Percentiles rank a stretch among this genome's conserved stretches.
phyloP scores from a whole-genome alignment of 2,329 filamentous ascomycete genomes.

The Paraphaeosphaeria sporulosa region DNA sequence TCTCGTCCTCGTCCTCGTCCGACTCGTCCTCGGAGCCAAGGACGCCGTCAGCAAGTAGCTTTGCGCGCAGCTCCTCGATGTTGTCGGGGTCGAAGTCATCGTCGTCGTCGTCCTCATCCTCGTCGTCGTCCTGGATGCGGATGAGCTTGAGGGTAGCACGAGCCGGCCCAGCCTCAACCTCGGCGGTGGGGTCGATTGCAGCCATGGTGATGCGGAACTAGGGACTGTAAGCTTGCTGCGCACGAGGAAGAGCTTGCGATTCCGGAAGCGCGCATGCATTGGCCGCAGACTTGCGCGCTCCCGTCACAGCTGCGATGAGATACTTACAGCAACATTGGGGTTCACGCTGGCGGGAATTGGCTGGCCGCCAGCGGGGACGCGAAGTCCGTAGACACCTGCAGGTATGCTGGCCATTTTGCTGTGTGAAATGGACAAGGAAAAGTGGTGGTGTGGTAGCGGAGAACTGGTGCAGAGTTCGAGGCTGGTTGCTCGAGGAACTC shows the following conservation, averaged over 20 bases:
- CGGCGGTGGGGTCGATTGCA: constrained; percentile 88
- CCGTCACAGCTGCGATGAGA: background rate
- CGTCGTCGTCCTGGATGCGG: constrained; percentile 70
- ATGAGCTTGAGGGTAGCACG: constrained; percentile 92
- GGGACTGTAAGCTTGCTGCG: constrained; percentile 6
- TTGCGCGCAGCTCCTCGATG: constrained; percentile 50
- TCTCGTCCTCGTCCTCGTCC: constrained; percentile 58
- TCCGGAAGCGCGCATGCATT: background rate
- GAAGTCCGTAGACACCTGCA: constrained; percentile 89
- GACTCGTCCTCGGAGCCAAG: constrained; percentile 44
- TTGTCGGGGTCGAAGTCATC: constrained; percentile 58
- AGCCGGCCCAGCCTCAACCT: constrained; percentile 55
- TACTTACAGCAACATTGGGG: constrained; percentile 82
- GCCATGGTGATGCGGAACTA: constrained; percentile 99
- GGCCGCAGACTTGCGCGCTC: background rate
- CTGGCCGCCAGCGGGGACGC: constrained; percentile 85
- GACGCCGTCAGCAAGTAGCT: constrained; percentile 44
- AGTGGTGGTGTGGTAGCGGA: constrained; percentile 16
- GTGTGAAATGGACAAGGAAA: background rate
- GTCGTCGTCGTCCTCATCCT: constrained; percentile 65
- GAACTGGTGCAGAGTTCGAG: constrained; percentile 27
- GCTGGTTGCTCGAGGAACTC: constrained; percentile 24
- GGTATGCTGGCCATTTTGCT: constrained; percentile 51
- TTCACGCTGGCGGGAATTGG: constrained; percentile 78
- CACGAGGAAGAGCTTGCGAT: background rate